These are phyloP conservation scores for Cercophora samala DNA, from an alignment of 495 filamentous ascomycete species.

Conservation along the genomic window DNA sequence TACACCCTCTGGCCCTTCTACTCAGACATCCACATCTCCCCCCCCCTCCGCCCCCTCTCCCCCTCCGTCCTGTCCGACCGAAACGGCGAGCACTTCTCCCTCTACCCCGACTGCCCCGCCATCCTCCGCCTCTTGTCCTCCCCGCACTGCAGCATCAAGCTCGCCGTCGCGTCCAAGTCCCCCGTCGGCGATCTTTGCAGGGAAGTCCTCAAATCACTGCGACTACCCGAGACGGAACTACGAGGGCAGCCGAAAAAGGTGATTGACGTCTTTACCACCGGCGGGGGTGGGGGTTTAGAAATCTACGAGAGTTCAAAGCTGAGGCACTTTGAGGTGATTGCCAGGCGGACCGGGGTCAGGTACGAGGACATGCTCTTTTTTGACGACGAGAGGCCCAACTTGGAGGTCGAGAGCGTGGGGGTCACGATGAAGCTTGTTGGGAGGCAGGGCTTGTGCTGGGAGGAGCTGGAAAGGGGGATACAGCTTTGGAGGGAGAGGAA, in stretches of 20 bases:
- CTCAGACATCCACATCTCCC: constrained; percentile 86
- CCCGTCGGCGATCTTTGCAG: constrained; percentile 73
- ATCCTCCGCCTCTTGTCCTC: constrained; percentile 61
- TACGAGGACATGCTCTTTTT: constrained; percentile 94
- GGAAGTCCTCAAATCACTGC: constrained; percentile 73
- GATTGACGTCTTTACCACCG: constrained; percentile 62
- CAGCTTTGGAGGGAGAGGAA: constrained; percentile 71
- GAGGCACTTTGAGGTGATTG: constrained; percentile 72
- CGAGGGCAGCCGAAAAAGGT: constrained; percentile 48
- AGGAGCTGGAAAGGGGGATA: constrained; percentile 76
- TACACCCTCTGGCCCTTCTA: constrained; percentile 98
- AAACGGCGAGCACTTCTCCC: constrained; percentile 72
- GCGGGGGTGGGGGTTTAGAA: constrained; percentile 63
- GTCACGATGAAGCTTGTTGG: constrained; percentile 78
- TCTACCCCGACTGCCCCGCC: constrained; percentile 73
- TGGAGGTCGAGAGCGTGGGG: constrained; percentile 78
- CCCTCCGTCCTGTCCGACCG: constrained; percentile 54
- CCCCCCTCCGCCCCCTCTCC: constrained; percentile 66
- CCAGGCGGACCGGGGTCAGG: constrained; percentile 60
- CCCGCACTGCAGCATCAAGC: constrained; percentile 44
- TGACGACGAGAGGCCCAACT: constrained; percentile 86
- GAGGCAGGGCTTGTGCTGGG: constrained; percentile 68
- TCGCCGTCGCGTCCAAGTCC: constrained; percentile 82
- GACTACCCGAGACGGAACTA: constrained; percentile 41
- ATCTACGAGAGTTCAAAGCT: constrained; percentile 89